Conservation (phyloP, 768 basidiomycete genomes). For the Candolleomyces eurysporus region DNA sequence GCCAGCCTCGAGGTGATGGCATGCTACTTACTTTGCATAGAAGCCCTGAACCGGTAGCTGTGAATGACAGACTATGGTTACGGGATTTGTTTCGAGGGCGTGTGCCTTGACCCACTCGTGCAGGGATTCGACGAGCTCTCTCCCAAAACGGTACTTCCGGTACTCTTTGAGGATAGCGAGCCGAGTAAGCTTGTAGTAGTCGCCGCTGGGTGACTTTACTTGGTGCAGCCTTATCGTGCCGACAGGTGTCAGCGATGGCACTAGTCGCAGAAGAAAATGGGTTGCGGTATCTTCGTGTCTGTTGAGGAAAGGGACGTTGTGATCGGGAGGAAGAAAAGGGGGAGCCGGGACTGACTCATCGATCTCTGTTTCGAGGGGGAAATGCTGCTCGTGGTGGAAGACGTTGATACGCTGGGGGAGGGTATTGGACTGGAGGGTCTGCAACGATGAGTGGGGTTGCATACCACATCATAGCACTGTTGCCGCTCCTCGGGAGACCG, state of each 20-base stretch:
- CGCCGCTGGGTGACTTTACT: slow-evolving; percentile 30
- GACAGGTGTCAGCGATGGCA: slow-evolving; percentile 57
- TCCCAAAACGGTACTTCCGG: slow-evolving; percentile 63
- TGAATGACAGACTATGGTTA: slow-evolving; percentile 59
- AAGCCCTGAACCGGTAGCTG: slow-evolving; percentile 72
- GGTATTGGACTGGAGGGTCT: background rate
- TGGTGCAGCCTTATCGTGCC: slow-evolving; percentile 76
- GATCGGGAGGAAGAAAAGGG: background rate
- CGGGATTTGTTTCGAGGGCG: slow-evolving; percentile 24
- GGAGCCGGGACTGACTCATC: slow-evolving; percentile 54
- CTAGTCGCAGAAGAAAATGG: slow-evolving; percentile 71
- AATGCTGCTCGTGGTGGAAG: slow-evolving; percentile 66
- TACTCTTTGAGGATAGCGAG: slow-evolving; percentile 67
- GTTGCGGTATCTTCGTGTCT: slow-evolving; percentile 64
- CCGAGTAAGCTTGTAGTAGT: slow-evolving; percentile 71
- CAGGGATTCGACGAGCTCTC: slow-evolving; percentile 58
- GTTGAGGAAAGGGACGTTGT: slow-evolving; percentile 10
- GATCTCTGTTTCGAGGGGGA: slow-evolving; percentile 71
- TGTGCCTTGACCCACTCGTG: slow-evolving; percentile 58
- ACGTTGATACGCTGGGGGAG: slow-evolving; percentile 46
- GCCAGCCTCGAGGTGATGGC: slow-evolving; percentile 10
- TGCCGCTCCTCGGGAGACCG: slow-evolving; percentile 49
- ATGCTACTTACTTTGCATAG: slow-evolving; percentile 65
- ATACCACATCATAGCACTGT: slow-evolving; percentile 64
- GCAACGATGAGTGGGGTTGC: slow-evolving; percentile 1